Percentiles rank a stretch among this genome's conserved stretches.
phyloP scores from a whole-genome alignment of 139 green algal species.

The Axilococcus clingmanii region DNA sequence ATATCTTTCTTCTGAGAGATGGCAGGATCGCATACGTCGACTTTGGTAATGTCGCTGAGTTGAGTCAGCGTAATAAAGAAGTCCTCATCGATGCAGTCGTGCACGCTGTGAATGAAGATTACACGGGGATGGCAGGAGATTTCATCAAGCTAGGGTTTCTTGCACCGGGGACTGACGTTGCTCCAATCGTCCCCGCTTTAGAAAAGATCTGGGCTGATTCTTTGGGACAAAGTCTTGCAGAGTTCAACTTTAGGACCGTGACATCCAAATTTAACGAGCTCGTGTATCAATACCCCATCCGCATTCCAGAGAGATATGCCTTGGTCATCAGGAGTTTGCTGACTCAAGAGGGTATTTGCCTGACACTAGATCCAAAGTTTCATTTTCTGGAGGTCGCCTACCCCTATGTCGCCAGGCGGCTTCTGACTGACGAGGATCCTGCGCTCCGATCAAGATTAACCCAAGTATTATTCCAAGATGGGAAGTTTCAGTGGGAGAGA shows the following conservation, averaged over 20 bases:
- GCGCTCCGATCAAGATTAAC: conserved; percentile 85
- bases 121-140: conserved; percentile 83
- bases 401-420: conserved; percentile 47
- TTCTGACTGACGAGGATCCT: conserved; percentile 95
- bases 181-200: conserved; percentile 85
- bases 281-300: conserved; percentile 98
- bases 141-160: conserved; percentile 98
- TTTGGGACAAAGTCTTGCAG: conserved; percentile 64
- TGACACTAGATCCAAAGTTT: conserved; percentile 91
- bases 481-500: conserved; percentile 90
- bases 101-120: conserved; percentile 98
- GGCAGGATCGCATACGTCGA: conserved; percentile 99
- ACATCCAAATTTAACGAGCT: conserved; percentile 98
- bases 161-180: conserved; percentile 76
- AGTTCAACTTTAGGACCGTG: conserved; percentile 98
- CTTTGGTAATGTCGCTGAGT: conserved; percentile 98
- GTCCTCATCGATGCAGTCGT: conserved; percentile 95
- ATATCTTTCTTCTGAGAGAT: conserved; percentile 95
- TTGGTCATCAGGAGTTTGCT: conserved; percentile 83
- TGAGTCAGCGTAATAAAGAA: conserved; percentile 38
- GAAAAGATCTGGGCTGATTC: conserved; percentile 95
- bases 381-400: conserved; percentile 94
- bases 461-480: conserved; percentile 79
- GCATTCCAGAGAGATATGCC: conserved; percentile 95
- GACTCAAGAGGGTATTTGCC: conserved; percentile 94